Evolutionary conservation across 306 rosid genomes (phyloP), one percentile per base, ranked within the genome.

Genomic region (Trifolium fragiferum): DNA sequence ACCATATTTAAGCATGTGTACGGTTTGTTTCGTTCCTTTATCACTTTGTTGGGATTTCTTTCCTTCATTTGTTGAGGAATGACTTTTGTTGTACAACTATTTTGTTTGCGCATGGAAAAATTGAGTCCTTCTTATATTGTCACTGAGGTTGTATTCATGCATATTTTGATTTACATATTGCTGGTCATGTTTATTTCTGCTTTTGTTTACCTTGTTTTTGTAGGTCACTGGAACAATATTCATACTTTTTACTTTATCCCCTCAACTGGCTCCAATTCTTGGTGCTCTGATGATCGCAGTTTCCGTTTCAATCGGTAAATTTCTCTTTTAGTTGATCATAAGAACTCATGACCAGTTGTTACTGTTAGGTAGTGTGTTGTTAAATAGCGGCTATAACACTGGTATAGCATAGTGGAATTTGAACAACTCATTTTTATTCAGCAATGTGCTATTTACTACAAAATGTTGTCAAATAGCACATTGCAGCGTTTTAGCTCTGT

Each of bases 181-280:
- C 47, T 78, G 73, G 66, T 21, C 70, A 69, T 20, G 27, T 35
- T 84, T 47, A 53, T 65, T 53, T 20, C 11, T 18, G 66, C 62
- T 82, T 38, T 14, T 73, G n/a, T 84, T 76, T 70, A 68, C 69
- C 80, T 80, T 81, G 43, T 77, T 77, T 62, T 72, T 79, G 71
- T 75, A 91, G 99, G 96, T 91, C 74, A 43, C 76, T 69, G 99
- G 99, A 68, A 94, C 99, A 46, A 57, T 94, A 78, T 81, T 86
- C 84, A 86, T 94, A 61, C 89, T 94, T 30, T 94, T 92, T 86
- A 44, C 85, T 40, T 81, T 94, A 82, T 87, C 97, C 49, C 96
- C 99, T 75, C 96, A 92, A 81, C 93, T 94, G 38, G 96, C 99
- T 70, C 99, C 97, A 19, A 84, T 94, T 88, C 85, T 94, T 23